Evolutionary conservation across 1,284 basidiomycete species (phyloP).

Genomic region (Taiwanofungus camphoratus): DNA sequence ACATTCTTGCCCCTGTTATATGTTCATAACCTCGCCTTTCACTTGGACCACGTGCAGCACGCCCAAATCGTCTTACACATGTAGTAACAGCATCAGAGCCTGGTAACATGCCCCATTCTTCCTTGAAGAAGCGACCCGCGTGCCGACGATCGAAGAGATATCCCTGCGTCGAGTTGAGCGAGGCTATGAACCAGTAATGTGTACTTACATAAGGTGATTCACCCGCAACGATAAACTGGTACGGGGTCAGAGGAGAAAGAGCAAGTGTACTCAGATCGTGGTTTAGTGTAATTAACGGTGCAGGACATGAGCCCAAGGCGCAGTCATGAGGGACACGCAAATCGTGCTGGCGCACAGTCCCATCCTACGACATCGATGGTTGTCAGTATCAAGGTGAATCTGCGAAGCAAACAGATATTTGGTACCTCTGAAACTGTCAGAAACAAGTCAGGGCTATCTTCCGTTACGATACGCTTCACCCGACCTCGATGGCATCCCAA

Average conservation of each 20-base stretch:
- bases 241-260: constrained; percentile 64
- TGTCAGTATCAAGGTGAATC: too few species aligned
- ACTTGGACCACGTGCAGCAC: constrained; percentile 34
- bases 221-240: constrained; percentile 72
- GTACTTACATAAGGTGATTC: constrained; percentile 58
- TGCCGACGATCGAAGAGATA: constrained; percentile 88
- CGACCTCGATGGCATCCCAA: constrained; percentile 64
- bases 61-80: constrained; percentile 83
- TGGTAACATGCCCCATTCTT: constrained; percentile 69
- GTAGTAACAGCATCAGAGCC: constrained; percentile 51
- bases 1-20: constrained; percentile 79
- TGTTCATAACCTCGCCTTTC: constrained; percentile 45
- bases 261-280: constrained; percentile 61
- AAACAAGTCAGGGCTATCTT: constrained; percentile 80
- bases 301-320: constrained; percentile 47
- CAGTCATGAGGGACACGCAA: constrained; percentile 68
- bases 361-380: constrained; percentile 38
- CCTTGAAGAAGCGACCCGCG: constrained; percentile 53
- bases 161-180: constrained; percentile 42
- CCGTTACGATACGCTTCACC: constrained; percentile 80
- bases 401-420: constrained; percentile 3
- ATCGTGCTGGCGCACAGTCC: constrained; percentile 83
- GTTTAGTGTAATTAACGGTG: constrained; percentile 58
- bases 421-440: constrained; percentile 78
- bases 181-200: background rate